Conservation (phyloP, 306 rosid species). For the Castanea sativa region DNA sequence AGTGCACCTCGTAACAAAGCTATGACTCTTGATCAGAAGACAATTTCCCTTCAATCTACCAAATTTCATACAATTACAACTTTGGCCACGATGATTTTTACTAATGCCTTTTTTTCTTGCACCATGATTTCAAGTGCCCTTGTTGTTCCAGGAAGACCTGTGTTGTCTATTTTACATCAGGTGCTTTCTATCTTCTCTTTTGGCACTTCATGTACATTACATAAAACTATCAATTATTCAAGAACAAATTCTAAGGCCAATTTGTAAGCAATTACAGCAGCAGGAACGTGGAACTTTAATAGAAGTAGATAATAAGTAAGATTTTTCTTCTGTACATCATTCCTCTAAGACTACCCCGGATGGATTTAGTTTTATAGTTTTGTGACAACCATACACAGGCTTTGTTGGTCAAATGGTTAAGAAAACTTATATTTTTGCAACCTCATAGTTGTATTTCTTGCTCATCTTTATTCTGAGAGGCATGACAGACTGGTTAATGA, state of each 20-base stretch:
- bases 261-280: neutral
- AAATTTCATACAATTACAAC: too few species aligned
- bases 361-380: neutral
- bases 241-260: neutral
- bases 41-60: too few species aligned
- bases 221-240: neutral
- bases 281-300: neutral
- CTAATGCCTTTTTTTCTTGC: too few species aligned
- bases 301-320: neutral
- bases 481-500: neutral
- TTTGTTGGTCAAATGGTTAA: slow-evolving; percentile 13
- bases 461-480: neutral
- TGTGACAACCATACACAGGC: neutral
- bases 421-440: too few species aligned
- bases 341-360: neutral
- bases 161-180: neutral
- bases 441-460: neutral
- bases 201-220: neutral
- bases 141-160: too few species aligned
- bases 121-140: too few species aligned
- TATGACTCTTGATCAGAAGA: too few species aligned
- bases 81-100: too few species aligned
- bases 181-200: neutral
- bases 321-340: neutral
- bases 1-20: too few species aligned